Base-by-base conservation (phyloP, 73 alveolate species). In the Halteria grandinella region DNA sequence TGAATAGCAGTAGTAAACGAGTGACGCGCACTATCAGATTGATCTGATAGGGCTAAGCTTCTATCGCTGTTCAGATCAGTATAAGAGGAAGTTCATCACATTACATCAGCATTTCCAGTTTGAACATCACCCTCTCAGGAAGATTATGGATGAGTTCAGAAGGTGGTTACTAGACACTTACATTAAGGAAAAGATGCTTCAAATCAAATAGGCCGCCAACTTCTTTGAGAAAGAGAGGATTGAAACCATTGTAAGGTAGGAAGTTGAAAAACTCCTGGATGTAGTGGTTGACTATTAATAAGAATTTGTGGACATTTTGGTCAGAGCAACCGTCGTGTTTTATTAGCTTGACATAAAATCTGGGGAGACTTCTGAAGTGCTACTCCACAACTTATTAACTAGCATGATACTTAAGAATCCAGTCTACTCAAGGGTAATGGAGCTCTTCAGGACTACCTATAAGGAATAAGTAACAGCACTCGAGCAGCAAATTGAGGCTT, bases 61-160 rank as follows among this genome's bases (percentile, higher is more conserved):
- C 25, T 57, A 57, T 31, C 6, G n/a, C 4, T 51, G 31, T 2
- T 57, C 74, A 8, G 74, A 57, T 11, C 33, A 4, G 10, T 57
- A 57, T 33, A 57, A 25, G 28, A 57, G 29, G 36, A 57, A 57
- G 54, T 57, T 57, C 18, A 51, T 57, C 33, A 33, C 54, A 7
- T 14, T 57, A 6, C 28, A 57, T 39, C n/a, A 51, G 31, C 74
- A 57, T 33, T 57, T 57, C 54, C 17, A 57, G 74, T 33, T 10
- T 29, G 74, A 57, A 8, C 54, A 57, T 31, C 28, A 17, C 28
- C 74, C 74, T 11, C 31, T 57, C 54, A 57, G 74, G 36, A 57
- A 57, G 28, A 10, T 57, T 5, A 7, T 57, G 32, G 57, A 57
- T 31, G 74, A 57, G 36, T 57, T 33, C 31, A 27, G 74, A 7